These are phyloP conservation scores for Macrophomina phaseolina DNA, from an alignment of 2,329 filamentous ascomycete genomes.

Conservation along the genomic window DNA sequence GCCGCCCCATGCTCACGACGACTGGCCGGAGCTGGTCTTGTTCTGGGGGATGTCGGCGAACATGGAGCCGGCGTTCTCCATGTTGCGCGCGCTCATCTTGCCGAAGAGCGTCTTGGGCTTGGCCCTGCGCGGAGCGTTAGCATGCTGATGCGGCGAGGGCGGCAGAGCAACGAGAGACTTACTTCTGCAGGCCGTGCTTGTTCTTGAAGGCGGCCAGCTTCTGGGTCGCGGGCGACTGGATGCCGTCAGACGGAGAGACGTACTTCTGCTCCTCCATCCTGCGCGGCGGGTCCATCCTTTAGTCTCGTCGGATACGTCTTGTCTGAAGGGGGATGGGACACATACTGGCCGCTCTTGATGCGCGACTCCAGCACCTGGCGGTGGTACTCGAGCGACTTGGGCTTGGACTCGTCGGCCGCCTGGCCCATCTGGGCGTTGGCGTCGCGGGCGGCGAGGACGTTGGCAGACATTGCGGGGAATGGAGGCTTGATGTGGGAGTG, in stretches of 20 bases:
- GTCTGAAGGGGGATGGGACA: slow-evolving; percentile 29
- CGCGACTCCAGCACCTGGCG: slow-evolving; percentile 76
- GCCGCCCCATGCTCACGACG: not conserved
- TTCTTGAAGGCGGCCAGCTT: slow-evolving; percentile 82
- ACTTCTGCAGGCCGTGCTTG: slow-evolving; percentile 79
- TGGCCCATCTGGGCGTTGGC: slow-evolving; percentile 59
- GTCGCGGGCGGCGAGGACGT: slow-evolving; percentile 69
- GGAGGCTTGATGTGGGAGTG: not conserved
- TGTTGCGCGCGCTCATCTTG: slow-evolving; percentile 48
- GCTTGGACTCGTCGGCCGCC: slow-evolving; percentile 45
- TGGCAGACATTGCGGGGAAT: slow-evolving; percentile 57
- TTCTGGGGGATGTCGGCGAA: slow-evolving; percentile 42
- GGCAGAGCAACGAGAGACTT: slow-evolving; percentile 26
- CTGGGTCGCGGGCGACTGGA: slow-evolving; percentile 84
- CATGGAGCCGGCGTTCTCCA: slow-evolving; percentile 39
- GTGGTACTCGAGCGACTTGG: slow-evolving; percentile 70
- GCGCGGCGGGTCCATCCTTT: slow-evolving; percentile 16
- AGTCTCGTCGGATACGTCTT: slow-evolving; percentile 20
- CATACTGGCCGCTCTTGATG: slow-evolving; percentile 71
- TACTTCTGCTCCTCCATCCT: slow-evolving; percentile 54
- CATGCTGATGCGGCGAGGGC: not conserved
- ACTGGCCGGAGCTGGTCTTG: slow-evolving; percentile 2
- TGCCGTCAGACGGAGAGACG: slow-evolving; percentile 84
- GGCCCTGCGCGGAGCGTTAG: slow-evolving; percentile 33
- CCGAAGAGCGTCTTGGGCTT: slow-evolving; percentile 51